These are phyloP conservation scores for Triticum timopheevii DNA, from an alignment of 176 grass and related monocot genomes.

Conservation along the genomic window DNA sequence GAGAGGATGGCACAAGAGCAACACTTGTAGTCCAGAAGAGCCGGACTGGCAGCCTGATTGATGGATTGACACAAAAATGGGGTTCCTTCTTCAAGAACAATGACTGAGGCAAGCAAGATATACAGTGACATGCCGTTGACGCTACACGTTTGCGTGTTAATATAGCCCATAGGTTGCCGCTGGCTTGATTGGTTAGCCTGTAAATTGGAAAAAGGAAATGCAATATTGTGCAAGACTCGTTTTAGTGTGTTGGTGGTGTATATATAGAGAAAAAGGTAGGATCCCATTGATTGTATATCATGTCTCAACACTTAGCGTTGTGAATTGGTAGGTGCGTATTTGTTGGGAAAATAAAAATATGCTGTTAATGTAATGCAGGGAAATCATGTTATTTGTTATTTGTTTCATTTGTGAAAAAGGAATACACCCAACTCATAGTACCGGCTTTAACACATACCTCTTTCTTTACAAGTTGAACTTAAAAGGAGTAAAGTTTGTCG, in stretches of 20 bases:
- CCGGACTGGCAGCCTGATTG: constrained; percentile 56
- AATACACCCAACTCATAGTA: neutral
- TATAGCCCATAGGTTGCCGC: constrained; percentile 32
- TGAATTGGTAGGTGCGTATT: constrained; percentile 28
- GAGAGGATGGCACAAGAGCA: constrained; percentile 66
- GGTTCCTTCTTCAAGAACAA: constrained; percentile 86
- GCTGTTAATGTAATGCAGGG: neutral
- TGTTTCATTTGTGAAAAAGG: neutral
- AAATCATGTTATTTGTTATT: neutral
- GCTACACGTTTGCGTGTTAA: constrained; percentile 33
- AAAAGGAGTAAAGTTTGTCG: too few relatives aligned
- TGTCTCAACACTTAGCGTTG: neutral
- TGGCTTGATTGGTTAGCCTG: constrained; percentile 47
- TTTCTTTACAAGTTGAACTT: too few relatives aligned
- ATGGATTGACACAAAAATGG: constrained; percentile 78
- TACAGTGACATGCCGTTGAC: constrained; percentile 11
- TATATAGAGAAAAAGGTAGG: constrained; percentile 47
- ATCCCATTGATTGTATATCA: constrained; percentile 39
- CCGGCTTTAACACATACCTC: neutral
- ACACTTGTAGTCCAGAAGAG: constrained; percentile 88
- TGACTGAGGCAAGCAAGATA: constrained; percentile 31
- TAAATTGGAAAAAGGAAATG: constrained; percentile 42
- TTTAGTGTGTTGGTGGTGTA: constrained; percentile 43
- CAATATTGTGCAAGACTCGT: constrained; percentile 14
- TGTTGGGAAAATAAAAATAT: constrained; percentile 9